phyloP scores from a whole-genome alignment of 345 rosid species.

The Corymbia maculata region DNA sequence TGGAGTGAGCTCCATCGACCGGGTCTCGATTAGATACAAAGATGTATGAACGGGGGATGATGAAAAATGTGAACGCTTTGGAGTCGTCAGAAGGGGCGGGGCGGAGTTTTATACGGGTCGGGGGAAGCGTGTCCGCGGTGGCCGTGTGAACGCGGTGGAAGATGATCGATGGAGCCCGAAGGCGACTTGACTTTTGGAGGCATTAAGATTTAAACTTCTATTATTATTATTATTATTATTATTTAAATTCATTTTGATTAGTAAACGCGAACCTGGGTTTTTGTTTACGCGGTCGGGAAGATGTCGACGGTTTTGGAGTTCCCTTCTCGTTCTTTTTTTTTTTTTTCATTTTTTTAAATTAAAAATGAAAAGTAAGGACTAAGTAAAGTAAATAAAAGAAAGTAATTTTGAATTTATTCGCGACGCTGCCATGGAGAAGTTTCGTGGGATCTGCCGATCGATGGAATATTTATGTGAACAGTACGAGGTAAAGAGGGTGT shows the following conservation, averaged over 20 bases:
- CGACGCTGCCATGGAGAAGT: background rate
- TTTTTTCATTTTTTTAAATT: background rate
- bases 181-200: constrained; percentile 36
- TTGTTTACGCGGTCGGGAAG: background rate
- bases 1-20: constrained; percentile 41
- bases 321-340: background rate
- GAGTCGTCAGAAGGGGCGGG: background rate
- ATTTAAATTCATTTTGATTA: background rate
- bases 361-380: background rate
- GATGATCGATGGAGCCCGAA: constrained; percentile 10
- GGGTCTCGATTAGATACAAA: too few species aligned
- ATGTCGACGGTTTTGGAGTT: too few species aligned
- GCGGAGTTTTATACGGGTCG: background rate
- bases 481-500: background rate
- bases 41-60: background rate
- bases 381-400: background rate
- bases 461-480: background rate
- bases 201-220: background rate
- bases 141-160: constrained; percentile 38
- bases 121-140: constrained; percentile 47
- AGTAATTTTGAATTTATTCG: background rate
- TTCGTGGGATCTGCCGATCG: background rate
- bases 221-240: background rate
- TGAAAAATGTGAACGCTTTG: constrained; percentile 19
- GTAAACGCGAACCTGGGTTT: background rate